These are phyloP conservation scores for Solanum hybrid DNA, from an alignment of 305 asterid genomes.

Conservation along the genomic window DNA sequence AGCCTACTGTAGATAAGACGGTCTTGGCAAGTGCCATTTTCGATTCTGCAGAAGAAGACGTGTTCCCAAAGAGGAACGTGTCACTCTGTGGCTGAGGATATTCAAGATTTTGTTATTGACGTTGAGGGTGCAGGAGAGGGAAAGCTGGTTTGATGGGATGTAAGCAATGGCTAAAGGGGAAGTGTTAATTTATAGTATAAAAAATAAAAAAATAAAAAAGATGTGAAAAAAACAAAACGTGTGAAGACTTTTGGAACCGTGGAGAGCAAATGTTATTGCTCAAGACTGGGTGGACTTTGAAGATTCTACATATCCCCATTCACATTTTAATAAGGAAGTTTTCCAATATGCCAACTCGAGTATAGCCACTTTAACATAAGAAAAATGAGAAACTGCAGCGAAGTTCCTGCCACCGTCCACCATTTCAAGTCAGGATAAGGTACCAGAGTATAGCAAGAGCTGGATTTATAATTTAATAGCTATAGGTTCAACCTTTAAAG, in stretches of 20 bases:
- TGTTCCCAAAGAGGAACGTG: background rate
- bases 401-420: constrained; percentile 29
- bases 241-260: background rate
- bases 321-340: background rate
- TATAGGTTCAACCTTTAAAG: background rate
- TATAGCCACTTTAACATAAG: background rate
- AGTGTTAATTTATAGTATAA: background rate
- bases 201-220: background rate
- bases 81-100: background rate
- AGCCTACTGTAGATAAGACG: constrained; percentile 38
- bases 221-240: background rate
- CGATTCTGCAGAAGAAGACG: constrained; percentile 24
- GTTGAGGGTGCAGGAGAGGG: background rate
- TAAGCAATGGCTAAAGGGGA: background rate
- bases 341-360: background rate
- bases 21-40: constrained; percentile 36
- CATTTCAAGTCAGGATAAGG: constrained; percentile 31
- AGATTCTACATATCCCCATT: background rate
- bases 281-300: background rate
- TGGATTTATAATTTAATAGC: background rate
- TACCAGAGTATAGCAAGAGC: constrained; percentile 21
- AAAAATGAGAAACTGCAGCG: constrained; percentile 13
- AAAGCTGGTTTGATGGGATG: background rate
- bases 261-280: background rate
- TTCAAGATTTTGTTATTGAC: background rate